Base-by-base conservation (phyloP, 371 early-diverging fungal genomes). In the Umbelopsis sp. region DNA sequence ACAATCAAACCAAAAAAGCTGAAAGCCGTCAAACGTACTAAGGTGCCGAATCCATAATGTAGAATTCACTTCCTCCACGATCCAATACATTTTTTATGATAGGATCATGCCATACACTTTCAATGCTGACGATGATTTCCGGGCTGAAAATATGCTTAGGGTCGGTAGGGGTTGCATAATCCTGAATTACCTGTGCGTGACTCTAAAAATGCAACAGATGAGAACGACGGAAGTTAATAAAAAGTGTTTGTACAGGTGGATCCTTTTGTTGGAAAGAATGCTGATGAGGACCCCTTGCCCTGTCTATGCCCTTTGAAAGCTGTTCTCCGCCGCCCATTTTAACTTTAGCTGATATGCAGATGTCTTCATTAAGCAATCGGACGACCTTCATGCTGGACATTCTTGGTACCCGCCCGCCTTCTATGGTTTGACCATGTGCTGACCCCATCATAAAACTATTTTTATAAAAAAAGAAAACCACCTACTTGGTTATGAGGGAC, bases 1-100 rank as follows among this genome's bases (percentile, higher is more conserved):
- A 67, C 29, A n/a, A 12, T 38, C n/a, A 24, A n/a, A 63, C 50
- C 11, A 16, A 32, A 16, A 18, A 41, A 41, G 41, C 14, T 14
- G 24, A 24, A 4, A 44, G 35, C 12, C 24, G 5, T 29, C 22
- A 35, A 52, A 70, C 72, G 38, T 78, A 91, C 91, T 92, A 89
- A 24, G 83, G 80, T 24, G 91, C 90, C 25, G 90, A 91, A 74
- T 94, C 94, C 79, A 89, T 85, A 16, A 94, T 75, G 67, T 92
- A 90, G 69, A 85, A 92, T 73, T 92, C 89, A 52, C 83, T 86
- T 22, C 87, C 76, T n/a, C 76, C 69, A 14, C 87, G 78, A 29
- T 85, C 77, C 70, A 90, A 75, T 65, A 81, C 78, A 7, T 76
- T 79, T 25, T 82, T 76, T 4, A 87, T 84, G 24, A 80, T 82